Conservation (phyloP, 192 early-diverging fungal genomes). For the Bifiguratus adelaidae region DNA sequence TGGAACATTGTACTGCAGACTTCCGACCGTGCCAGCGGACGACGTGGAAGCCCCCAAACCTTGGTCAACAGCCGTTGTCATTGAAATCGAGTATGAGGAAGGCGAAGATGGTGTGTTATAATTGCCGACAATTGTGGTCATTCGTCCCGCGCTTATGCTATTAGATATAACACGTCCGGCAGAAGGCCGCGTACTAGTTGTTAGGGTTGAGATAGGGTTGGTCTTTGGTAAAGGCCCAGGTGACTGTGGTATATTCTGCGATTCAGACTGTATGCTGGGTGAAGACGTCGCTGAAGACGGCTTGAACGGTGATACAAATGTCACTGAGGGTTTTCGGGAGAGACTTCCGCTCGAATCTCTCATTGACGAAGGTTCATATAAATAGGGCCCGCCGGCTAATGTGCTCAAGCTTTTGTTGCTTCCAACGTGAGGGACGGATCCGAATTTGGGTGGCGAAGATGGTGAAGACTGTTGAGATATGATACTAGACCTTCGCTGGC, state of each 20-base stretch:
- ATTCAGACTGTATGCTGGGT: constrained; percentile 5
- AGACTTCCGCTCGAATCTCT: not conserved
- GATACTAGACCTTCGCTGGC: constrained; percentile 3
- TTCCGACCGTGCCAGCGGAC: not conserved
- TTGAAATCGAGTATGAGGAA: not conserved
- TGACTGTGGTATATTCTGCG: no score
- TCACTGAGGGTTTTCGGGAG: constrained; percentile 16
- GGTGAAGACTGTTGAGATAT: constrained; percentile 9
- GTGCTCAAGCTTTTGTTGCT: not conserved
- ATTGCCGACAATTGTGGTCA: no score
- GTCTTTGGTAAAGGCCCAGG: not conserved
- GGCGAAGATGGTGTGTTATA: not conserved
- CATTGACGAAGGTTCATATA: not conserved
- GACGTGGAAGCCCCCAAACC: not conserved
- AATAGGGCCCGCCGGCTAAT: not conserved
- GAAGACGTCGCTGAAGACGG: constrained; percentile 30
- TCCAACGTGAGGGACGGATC: not conserved
- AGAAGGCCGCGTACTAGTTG: not conserved
- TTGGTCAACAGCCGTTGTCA: no score
- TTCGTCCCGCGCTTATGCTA: not conserved
- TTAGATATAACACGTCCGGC: not conserved
- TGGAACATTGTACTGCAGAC: not conserved
- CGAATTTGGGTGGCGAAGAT: constrained; percentile 15
- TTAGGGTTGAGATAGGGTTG: not conserved
- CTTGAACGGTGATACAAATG: constrained; percentile 31